A percentile compares a stretch with the other conserved stretches of the same genome.
These are phyloP conservation scores for Parathielavia appendiculata DNA, from an alignment of 495 filamentous ascomycete genomes.

Conservation along the genomic window DNA sequence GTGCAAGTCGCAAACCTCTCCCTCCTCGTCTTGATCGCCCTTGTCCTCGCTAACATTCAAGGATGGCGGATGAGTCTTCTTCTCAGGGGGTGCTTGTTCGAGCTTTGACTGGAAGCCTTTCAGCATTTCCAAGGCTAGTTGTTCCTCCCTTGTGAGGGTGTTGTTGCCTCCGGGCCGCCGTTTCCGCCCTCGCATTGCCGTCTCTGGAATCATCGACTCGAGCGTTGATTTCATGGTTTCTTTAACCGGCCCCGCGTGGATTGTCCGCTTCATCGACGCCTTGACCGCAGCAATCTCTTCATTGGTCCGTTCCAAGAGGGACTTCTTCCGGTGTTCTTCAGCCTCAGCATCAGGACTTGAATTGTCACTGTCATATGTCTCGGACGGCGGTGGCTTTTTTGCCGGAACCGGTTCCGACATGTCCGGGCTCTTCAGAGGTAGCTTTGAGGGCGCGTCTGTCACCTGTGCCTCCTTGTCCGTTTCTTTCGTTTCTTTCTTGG, in stretches of 20 bases:
- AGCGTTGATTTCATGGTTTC: conserved; percentile 61
- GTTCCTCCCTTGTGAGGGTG: conserved; percentile 47
- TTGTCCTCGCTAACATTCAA: conserved; percentile 26
- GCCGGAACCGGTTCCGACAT: conserved; percentile 18
- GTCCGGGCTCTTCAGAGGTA: conserved; percentile 28
- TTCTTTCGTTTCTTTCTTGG: conserved; percentile 32
- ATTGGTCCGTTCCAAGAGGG: conserved; percentile 62
- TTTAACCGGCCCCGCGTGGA: conserved; percentile 52
- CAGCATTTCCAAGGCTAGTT: conserved; percentile 59
- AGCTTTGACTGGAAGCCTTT: conserved; percentile 76
- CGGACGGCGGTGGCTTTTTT: conserved; percentile 21
- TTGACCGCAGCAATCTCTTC: conserved; percentile 88
- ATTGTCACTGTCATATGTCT: background rate
- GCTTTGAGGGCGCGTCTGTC: conserved; percentile 9
- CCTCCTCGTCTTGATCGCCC: conserved; percentile 32
- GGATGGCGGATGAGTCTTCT: conserved; percentile 29
- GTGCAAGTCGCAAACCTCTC: conserved; percentile 72
- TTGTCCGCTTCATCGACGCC: conserved; percentile 82
- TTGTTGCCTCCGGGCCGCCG: conserved; percentile 53
- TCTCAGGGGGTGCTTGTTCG: conserved; percentile 53
- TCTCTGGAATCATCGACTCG: conserved; percentile 80
- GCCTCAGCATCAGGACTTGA: conserved; percentile 9
- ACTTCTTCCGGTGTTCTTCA: conserved; percentile 37
- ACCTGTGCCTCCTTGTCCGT: conserved; percentile 30
- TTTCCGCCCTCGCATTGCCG: conserved; percentile 73